phyloP scores from a whole-genome alignment of 164 flowering plant species.

The Annona cherimola region DNA sequence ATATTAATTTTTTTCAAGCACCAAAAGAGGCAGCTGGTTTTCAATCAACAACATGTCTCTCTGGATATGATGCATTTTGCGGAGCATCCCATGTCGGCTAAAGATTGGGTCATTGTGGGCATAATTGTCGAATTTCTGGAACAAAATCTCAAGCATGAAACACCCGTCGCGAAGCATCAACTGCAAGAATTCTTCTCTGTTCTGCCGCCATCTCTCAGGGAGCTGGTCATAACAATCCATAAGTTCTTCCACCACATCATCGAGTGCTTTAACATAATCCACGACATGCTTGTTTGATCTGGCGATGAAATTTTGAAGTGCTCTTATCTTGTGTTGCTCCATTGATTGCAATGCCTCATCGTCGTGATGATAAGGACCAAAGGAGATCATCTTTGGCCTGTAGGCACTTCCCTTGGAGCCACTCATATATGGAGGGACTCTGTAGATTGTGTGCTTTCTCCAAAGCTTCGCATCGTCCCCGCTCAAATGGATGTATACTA shows the following conservation, averaged over 20 bases:
- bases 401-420: constrained; percentile 1
- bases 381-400: constrained; percentile 8
- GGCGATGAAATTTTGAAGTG: constrained; percentile 6
- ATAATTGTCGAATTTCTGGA: not conserved
- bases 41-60: constrained; percentile 22
- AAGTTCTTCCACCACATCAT: constrained; percentile 2
- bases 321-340: constrained; percentile 16
- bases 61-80: constrained; percentile 6
- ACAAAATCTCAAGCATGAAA: constrained; percentile 13
- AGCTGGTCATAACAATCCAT: constrained; percentile 6
- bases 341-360: constrained; percentile 1
- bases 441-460: constrained; percentile 12
- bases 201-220: not conserved
- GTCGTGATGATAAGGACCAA: constrained; percentile 20
- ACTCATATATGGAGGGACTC: not conserved
- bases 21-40: constrained; percentile 18
- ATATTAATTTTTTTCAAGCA: constrained; percentile 3
- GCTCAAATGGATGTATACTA: no score
- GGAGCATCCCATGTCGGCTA: constrained; percentile 4
- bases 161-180: constrained; percentile 14
- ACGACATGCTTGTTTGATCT: not conserved
- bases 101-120: constrained; percentile 12
- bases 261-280: not conserved
- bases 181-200: constrained; percentile 8
- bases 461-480: not conserved